These are phyloP conservation scores for Bullera alba DNA, from an alignment of 768 basidiomycete genomes.

Conservation along the genomic window DNA sequence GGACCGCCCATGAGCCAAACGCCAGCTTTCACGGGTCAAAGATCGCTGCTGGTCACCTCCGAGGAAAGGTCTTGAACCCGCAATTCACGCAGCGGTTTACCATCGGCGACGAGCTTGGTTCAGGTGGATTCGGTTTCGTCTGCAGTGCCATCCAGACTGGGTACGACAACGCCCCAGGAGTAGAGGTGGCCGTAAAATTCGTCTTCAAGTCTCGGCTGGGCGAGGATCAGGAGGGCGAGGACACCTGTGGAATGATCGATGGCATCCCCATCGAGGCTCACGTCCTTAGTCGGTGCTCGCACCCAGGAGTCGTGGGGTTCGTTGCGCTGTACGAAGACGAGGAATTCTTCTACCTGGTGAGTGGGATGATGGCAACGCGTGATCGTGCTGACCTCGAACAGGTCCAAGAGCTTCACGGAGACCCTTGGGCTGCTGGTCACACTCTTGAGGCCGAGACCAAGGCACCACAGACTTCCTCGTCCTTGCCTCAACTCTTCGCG, in stretches of 20 bases:
- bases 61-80: conserved; percentile 21
- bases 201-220: conserved; percentile 67
- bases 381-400: conserved; percentile 35
- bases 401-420: conserved; percentile 89
- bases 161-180: conserved; percentile 45
- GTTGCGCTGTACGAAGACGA: conserved; percentile 77
- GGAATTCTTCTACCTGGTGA: conserved; percentile 77
- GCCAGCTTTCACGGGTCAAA: no score
- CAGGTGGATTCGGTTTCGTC: conserved; percentile 91
- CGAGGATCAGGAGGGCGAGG: conserved; percentile 41
- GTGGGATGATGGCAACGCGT: conserved; percentile 30
- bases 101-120: conserved; percentile 55
- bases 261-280: conserved; percentile 66
- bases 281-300: conserved; percentile 62
- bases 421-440: conserved; percentile 59
- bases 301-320: conserved; percentile 75
- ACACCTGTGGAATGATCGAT: conserved; percentile 16
- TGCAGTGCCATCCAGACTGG: conserved; percentile 68
- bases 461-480: conserved; percentile 2
- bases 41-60: conserved; percentile 13
- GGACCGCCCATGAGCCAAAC: background rate
- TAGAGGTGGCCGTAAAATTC: conserved; percentile 89
- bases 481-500: conserved; percentile 6
- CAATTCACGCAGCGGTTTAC: conserved; percentile 39
- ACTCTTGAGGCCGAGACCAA: conserved; percentile 7